These are phyloP conservation scores for Hyaloscypha bicolor DNA, from an alignment of 495 filamentous ascomycete genomes.

Conservation along the genomic window DNA sequence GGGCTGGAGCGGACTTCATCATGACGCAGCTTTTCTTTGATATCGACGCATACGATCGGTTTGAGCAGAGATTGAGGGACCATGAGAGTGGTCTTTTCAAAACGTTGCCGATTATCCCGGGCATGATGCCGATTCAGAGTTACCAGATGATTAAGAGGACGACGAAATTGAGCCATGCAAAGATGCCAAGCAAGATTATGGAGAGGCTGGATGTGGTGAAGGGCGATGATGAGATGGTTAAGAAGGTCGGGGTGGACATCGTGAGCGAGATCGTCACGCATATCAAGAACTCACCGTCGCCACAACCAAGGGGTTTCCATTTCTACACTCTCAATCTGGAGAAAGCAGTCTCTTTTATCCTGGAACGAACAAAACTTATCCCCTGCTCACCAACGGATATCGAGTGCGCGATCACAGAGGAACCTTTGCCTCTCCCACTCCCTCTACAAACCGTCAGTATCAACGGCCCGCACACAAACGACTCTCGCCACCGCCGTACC, in stretches of 20 bases:
- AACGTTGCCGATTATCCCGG: slow-evolving; percentile 87
- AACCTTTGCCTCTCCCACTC: slow-evolving; percentile 17
- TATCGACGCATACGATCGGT: slow-evolving; percentile 74
- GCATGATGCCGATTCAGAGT: slow-evolving; percentile 95
- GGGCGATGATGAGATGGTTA: slow-evolving; percentile 91
- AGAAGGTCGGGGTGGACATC: slow-evolving; percentile 70
- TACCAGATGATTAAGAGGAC: slow-evolving; percentile 94
- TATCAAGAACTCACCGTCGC: slow-evolving; percentile 63
- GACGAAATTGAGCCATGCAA: slow-evolving; percentile 92
- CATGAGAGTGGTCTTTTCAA: slow-evolving; percentile 88
- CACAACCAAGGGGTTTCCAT: slow-evolving; percentile 78
- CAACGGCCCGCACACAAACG: slow-evolving; percentile 40
- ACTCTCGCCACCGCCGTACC: slow-evolving; percentile 26
- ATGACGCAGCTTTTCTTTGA: slow-evolving; percentile 99
- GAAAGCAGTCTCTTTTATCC: slow-evolving; percentile 90
- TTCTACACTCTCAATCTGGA: slow-evolving; percentile 98
- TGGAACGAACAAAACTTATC: slow-evolving; percentile 85
- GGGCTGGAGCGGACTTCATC: slow-evolving; percentile 94
- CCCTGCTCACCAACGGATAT: slow-evolving; percentile 49
- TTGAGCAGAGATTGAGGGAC: slow-evolving; percentile 74
- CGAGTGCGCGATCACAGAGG: slow-evolving; percentile 34
- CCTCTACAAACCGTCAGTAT: not conserved
- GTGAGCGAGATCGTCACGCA: slow-evolving; percentile 68
- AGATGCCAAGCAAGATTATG: slow-evolving; percentile 70
- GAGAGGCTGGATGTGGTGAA: slow-evolving; percentile 75